Conservation (phyloP, 257 asterid species). For the Salvia miltiorrhiza region DNA sequence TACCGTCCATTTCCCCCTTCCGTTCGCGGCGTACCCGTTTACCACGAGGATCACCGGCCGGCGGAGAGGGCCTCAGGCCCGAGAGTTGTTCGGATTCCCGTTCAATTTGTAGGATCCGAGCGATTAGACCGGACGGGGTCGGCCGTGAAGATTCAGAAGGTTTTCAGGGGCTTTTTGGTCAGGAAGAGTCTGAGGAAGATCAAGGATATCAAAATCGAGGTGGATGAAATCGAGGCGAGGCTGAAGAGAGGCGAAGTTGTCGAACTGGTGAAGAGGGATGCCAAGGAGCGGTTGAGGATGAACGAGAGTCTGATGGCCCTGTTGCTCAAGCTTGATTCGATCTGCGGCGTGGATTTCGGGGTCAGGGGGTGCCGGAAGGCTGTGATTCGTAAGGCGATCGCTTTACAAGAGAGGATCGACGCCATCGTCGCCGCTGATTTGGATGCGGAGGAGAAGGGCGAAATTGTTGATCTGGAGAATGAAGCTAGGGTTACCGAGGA, state of each 20-base stretch:
- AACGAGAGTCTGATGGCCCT: conserved; percentile 71
- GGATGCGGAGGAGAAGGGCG: too few species aligned
- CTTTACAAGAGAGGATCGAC: conserved; percentile 69
- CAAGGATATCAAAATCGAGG: conserved; percentile 36
- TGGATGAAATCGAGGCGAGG: conserved; percentile 56
- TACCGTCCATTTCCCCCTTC: conserved; percentile 11
- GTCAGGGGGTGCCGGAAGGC: conserved; percentile 64
- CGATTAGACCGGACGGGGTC: conserved; percentile 33
- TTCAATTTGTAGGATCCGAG: conserved; percentile 42
- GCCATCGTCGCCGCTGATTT: conserved; percentile 31
- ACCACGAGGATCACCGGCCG: background rate
- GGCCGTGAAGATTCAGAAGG: conserved; percentile 74
- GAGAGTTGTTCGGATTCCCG: conserved; percentile 62
- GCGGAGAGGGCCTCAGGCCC: conserved; percentile 14
- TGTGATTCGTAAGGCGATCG: conserved; percentile 62
- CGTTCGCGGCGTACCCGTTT: conserved; percentile 25
- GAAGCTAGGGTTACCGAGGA: too few species aligned
- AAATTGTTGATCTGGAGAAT: too few species aligned
- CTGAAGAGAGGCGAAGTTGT: conserved; percentile 28
- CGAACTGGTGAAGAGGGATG: conserved; percentile 41
- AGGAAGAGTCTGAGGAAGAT: conserved; percentile 60
- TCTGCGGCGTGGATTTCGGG: conserved; percentile 57
- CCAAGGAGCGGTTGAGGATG: conserved; percentile 58
- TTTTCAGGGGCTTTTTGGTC: conserved; percentile 63
- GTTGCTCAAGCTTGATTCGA: conserved; percentile 61